Conservation (phyloP, 1,284 basidiomycete genomes). For the Phaffia rhodozyma region DNA sequence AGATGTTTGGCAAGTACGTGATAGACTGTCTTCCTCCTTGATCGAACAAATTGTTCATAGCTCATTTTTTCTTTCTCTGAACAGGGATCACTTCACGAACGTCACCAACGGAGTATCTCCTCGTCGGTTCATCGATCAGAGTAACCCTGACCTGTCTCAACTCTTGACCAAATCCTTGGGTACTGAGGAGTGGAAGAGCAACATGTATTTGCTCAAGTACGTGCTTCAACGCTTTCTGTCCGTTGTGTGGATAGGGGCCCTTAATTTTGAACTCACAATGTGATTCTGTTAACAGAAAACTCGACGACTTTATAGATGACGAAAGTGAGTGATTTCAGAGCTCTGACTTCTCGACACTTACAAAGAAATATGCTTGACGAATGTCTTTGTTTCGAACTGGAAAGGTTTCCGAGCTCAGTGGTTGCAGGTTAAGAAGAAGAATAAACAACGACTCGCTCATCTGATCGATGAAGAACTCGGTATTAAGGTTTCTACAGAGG, state of each 20-base stretch:
- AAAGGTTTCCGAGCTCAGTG: conserved; percentile 2
- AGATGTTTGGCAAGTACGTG: conserved; percentile 50
- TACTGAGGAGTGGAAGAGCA: conserved; percentile 72
- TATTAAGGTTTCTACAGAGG: conserved; percentile 55
- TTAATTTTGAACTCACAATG: too few species aligned
- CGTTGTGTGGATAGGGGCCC: too few species aligned
- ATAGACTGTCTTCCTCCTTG: conserved; percentile 38
- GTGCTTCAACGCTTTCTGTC: conserved; percentile 37
- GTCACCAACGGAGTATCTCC: conserved; percentile 60
- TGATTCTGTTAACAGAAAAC: conserved; percentile 15
- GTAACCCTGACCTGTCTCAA: conserved; percentile 70
- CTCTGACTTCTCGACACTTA: too few species aligned
- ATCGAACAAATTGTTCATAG: not conserved
- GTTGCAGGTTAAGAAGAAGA: conserved; percentile 28
- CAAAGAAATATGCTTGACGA: too few species aligned
- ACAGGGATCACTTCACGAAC: conserved; percentile 42
- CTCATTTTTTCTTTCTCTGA: conserved; percentile 30
- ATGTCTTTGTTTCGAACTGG: not conserved
- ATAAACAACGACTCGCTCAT: conserved; percentile 57
- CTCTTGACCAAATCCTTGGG: conserved; percentile 72
- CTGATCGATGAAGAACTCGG: conserved; percentile 65
- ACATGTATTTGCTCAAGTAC: conserved; percentile 56
- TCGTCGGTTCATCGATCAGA: conserved; percentile 69
- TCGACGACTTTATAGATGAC: conserved; percentile 51
- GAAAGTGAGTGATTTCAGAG: not conserved